Percentiles rank a stretch among this genome's conserved stretches.
Evolutionary conservation across 2,329 filamentous ascomycete genomes (phyloP).

Genomic region (Daldinia sp.): DNA sequence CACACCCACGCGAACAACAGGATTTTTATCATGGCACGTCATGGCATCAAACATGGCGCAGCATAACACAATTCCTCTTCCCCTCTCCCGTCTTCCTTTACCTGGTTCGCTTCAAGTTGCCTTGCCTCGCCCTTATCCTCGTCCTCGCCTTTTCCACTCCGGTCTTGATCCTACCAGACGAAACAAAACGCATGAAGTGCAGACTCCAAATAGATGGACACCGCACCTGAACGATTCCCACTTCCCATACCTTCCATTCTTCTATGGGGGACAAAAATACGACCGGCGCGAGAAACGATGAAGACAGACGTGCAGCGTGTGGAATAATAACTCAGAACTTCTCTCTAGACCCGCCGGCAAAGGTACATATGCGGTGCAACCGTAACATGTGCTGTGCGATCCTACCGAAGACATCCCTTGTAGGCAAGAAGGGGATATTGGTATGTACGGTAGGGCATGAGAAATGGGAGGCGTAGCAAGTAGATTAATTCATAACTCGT

Average conservation of each 20-base stretch:
- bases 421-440: conserved; percentile 6
- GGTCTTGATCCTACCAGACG: conserved; percentile 5
- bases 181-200: not conserved
- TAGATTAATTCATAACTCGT: conserved; percentile 27
- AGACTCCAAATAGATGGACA: not conserved
- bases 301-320: not conserved
- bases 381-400: conserved; percentile 1
- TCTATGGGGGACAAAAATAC: conserved; percentile 4
- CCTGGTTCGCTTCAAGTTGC: not conserved
- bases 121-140: not conserved
- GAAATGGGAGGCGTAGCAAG: conserved; percentile 12
- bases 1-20: not conserved
- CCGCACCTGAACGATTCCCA: not conserved
- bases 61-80: not conserved
- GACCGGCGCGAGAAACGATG: not conserved
- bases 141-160: not conserved
- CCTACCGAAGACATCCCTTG: not conserved
- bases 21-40: conserved; percentile 14
- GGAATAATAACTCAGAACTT: conserved; percentile 10
- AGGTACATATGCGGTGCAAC: conserved; percentile 9
- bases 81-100: not conserved
- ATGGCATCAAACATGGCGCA: conserved; percentile 6
- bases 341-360: not conserved
- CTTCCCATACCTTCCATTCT: not conserved
- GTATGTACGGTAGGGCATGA: conserved; percentile 28